Evolutionary conservation across 1,284 basidiomycete genomes (phyloP).

Genomic region (Testicularia cyperi): DNA sequence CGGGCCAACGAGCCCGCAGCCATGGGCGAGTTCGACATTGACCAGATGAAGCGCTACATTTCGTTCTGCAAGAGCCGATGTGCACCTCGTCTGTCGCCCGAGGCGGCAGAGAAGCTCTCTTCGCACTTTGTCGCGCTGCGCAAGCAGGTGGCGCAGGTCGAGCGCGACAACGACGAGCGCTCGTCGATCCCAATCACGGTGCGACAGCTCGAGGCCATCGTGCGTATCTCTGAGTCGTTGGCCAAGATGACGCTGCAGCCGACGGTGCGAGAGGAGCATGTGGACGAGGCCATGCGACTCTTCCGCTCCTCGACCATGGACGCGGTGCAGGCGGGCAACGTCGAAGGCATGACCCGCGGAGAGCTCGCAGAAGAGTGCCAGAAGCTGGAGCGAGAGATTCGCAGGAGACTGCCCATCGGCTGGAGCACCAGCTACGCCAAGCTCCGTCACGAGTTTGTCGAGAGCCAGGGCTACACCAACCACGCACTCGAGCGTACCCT

Average conservation of each 20-base stretch:
- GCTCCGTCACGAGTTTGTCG: slow-evolving; percentile 92
- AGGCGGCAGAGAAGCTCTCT: slow-evolving; percentile 93
- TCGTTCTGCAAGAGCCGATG: slow-evolving; percentile 96
- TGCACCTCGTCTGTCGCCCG: slow-evolving; percentile 85
- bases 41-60: slow-evolving; percentile 98
- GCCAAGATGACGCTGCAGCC: slow-evolving; percentile 90
- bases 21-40: slow-evolving; percentile 89
- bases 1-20: slow-evolving; percentile 66
- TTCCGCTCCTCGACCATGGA: slow-evolving; percentile 99
- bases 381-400: slow-evolving; percentile 86
- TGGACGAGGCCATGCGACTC: slow-evolving; percentile 94
- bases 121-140: slow-evolving; percentile 94
- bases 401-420: slow-evolving; percentile 84
- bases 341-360: slow-evolving; percentile 87
- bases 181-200: slow-evolving; percentile 98
- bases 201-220: slow-evolving; percentile 97
- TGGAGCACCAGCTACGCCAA: slow-evolving; percentile 96
- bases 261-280: slow-evolving; percentile 85
- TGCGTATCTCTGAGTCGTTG: slow-evolving; percentile 94
- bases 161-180: slow-evolving; percentile 93
- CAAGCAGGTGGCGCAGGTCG: slow-evolving; percentile 93
- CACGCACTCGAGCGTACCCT: slow-evolving; percentile 91
- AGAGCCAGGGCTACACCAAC: slow-evolving; percentile 70
- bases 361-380: slow-evolving; percentile 93
- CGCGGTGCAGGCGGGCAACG: slow-evolving; percentile 87